These are phyloP conservation scores for Ustilago tritici DNA, from an alignment of 1,284 basidiomycete species.

Conservation along the genomic window DNA sequence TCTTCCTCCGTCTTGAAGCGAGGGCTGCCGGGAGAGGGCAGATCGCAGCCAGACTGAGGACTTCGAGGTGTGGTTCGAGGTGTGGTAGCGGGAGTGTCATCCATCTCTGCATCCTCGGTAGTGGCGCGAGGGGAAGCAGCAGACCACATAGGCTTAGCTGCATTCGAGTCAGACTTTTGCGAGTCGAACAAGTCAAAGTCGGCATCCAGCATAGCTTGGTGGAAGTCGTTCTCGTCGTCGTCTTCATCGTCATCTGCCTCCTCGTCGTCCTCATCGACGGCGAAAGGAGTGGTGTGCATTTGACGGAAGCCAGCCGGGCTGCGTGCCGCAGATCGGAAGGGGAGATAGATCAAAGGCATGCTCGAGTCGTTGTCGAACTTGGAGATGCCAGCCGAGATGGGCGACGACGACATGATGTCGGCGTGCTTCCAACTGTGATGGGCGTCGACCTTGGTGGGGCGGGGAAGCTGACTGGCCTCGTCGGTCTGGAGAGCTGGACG, in stretches of 20 bases:
- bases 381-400: conserved; percentile 33
- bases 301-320: conserved; percentile 14
- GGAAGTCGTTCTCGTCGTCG: conserved; percentile 65
- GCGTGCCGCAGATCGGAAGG: conserved; percentile 24
- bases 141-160: conserved; percentile 20
- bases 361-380: conserved; percentile 34
- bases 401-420: conserved; percentile 40
- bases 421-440: conserved; percentile 19
- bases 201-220: conserved; percentile 64
- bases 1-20: conserved; percentile 34
- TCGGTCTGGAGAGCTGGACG: conserved; percentile 14
- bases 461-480: conserved; percentile 7
- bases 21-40: conserved; percentile 41
- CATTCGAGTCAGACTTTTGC: conserved; percentile 29
- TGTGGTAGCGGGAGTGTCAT: conserved; percentile 58
- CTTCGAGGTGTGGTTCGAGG: conserved; percentile 56
- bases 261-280: conserved; percentile 14
- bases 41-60: conserved; percentile 48
- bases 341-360: conserved; percentile 31
- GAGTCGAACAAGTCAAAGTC: conserved; percentile 58
- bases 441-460: conserved; percentile 8
- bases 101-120: conserved; percentile 40
- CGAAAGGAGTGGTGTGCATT: conserved; percentile 23
- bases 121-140: conserved; percentile 19
- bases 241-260: conserved; percentile 58